These are phyloP conservation scores for Solanum verrucosum DNA, from an alignment of 257 asterid genomes.

Conservation along the genomic window DNA sequence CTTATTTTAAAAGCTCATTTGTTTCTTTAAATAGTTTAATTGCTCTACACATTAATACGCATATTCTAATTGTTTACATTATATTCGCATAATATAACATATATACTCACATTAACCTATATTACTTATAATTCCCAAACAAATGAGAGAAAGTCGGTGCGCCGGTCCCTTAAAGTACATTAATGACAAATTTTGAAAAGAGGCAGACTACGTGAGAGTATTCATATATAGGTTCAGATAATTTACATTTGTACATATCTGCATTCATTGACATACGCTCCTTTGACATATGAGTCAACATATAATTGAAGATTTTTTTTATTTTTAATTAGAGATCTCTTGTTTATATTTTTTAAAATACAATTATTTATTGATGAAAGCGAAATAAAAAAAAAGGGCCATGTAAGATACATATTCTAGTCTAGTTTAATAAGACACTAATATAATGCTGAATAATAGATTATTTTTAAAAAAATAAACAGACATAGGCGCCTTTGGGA, in stretches of 20 bases:
- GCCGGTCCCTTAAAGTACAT: background rate
- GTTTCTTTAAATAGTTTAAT: background rate
- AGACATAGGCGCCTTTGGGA: background rate
- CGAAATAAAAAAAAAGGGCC: no score
- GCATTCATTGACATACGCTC: background rate
- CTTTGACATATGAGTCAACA: background rate
- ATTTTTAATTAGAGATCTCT: no score
- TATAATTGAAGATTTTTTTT: no score
- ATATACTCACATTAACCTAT: background rate
- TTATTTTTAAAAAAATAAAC: background rate
- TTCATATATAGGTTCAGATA: background rate
- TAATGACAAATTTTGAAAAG: background rate
- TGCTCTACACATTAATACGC: background rate
- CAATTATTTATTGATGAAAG: no score
- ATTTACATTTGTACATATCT: background rate
- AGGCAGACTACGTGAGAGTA: background rate
- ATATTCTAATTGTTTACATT: background rate
- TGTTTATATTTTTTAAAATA: rapidly evolving
- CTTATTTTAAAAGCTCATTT: background rate
- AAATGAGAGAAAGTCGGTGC: background rate
- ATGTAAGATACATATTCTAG: no score
- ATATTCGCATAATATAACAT: background rate
- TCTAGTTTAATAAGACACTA: no score
- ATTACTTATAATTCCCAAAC: background rate
- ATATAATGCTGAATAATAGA: background rate